phyloP scores from a whole-genome alignment of 257 asterid genomes.

The Capsicum pubescens region DNA sequence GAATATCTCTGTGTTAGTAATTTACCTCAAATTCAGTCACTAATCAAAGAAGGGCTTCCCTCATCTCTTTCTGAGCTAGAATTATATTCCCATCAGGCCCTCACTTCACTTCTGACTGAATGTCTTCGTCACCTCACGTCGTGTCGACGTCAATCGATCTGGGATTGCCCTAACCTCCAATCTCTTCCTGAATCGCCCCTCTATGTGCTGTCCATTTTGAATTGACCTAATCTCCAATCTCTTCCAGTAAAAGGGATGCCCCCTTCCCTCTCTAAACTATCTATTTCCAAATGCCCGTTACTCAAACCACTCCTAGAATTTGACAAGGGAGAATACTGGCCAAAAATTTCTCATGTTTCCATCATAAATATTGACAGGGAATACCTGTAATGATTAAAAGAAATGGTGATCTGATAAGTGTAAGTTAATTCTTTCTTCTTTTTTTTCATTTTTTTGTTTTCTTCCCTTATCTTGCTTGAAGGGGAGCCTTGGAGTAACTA shows the following conservation, averaged over 20 bases:
- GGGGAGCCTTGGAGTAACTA: too few species aligned
- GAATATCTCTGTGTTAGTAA: not conserved
- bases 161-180: not conserved
- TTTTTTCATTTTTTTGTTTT: not conserved
- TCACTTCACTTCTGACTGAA: not conserved
- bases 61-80: not conserved
- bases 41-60: not conserved
- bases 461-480: too few species aligned
- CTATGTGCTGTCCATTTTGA: rapidly evolving
- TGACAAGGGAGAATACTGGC: constrained; percentile 23
- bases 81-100: not conserved
- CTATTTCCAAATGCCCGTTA: not conserved
- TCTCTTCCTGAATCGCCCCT: not conserved
- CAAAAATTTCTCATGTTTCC: constrained; percentile 20
- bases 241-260: constrained; percentile 14
- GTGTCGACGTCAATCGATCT: not conserved
- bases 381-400: not conserved
- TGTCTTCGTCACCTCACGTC: constrained; percentile 14
- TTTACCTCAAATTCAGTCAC: not conserved
- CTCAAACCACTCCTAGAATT: not conserved
- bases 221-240: not conserved
- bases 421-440: not conserved
- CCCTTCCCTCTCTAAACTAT: not conserved
- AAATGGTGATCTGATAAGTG: not conserved
- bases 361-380: not conserved